phyloP scores from a whole-genome alignment of 2,329 filamentous ascomycete species.

The Aspergillus spinulosporus region DNA sequence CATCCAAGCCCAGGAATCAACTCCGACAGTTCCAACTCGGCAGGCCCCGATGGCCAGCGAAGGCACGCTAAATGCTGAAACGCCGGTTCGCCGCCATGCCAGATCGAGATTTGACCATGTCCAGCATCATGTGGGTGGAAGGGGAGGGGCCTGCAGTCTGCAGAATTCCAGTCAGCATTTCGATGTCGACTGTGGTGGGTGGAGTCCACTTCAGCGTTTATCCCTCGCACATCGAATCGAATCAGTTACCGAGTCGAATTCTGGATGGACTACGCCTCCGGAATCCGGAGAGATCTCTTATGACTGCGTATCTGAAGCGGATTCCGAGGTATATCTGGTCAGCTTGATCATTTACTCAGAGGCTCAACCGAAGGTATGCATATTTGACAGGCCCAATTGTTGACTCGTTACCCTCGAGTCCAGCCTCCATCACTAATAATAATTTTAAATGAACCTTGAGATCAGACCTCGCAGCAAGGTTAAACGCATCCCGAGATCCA shows the following conservation, averaged over 20 bases:
- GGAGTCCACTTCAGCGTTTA: background rate
- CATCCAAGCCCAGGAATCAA: slow-evolving; percentile 27
- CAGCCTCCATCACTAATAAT: too few relatives aligned
- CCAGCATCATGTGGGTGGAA: background rate
- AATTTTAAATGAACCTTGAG: too few relatives aligned
- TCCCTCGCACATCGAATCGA: background rate
- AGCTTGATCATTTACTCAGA: background rate
- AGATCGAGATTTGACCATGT: slow-evolving; percentile 16
- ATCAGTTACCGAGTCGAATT: slow-evolving; percentile 5
- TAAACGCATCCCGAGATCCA: slow-evolving; percentile 31
- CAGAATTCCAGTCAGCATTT: slow-evolving; percentile 16
- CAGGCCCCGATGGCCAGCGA: slow-evolving; percentile 24
- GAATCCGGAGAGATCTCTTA: background rate
- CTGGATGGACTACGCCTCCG: background rate
- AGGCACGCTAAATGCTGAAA: slow-evolving; percentile 21
- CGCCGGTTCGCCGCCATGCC: slow-evolving; percentile 21
- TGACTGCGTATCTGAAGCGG: background rate
- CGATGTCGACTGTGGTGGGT: background rate
- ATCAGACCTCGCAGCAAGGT: slow-evolving; percentile 25
- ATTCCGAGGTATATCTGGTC: background rate
- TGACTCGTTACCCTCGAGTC: slow-evolving; percentile 7
- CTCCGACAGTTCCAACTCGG: slow-evolving; percentile 26
- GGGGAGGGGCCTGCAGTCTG: slow-evolving; percentile 14
- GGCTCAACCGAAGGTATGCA: background rate
- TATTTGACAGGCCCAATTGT: background rate